A percentile compares a stretch with the other conserved stretches of the same genome.
Conservation (phyloP, 208 protist genomes). For the Leishmania lainsoni region DNA sequence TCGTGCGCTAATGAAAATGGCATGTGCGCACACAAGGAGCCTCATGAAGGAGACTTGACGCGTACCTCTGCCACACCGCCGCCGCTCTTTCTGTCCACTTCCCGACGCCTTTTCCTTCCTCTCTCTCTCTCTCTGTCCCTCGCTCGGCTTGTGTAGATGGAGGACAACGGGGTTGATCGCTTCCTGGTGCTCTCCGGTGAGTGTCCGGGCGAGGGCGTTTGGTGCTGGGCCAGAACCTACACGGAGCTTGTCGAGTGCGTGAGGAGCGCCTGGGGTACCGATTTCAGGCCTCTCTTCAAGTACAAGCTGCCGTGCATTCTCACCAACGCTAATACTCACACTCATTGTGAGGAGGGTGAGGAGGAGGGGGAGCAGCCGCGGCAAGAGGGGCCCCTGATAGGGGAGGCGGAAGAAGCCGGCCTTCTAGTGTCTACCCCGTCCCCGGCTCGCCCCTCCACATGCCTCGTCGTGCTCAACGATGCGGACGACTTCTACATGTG, state of each 20-base stretch:
- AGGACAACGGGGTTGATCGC: not conserved
- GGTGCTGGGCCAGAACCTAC: slow-evolving; percentile 15
- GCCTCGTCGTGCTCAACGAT: slow-evolving; percentile 13
- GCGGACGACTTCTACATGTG: slow-evolving; percentile 13
- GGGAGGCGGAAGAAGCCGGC: not conserved
- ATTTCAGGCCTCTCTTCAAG: slow-evolving; percentile 8
- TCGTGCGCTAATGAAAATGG: not conserved
- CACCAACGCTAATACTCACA: not conserved
- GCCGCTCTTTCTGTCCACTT: not conserved
- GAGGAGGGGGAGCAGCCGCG: not conserved
- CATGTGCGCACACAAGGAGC: not conserved
- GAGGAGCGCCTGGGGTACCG: slow-evolving; percentile 1
- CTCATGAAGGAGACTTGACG: not conserved
- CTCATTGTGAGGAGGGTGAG: not conserved
- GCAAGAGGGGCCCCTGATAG: not conserved
- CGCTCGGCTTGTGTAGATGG: not conserved
- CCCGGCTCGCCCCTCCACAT: not conserved
- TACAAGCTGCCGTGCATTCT: slow-evolving; percentile 9
- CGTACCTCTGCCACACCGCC: not conserved
- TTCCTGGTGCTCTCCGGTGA: slow-evolving; percentile 15
- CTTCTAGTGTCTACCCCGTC: not conserved
- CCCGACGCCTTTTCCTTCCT: not conserved
- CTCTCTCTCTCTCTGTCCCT: not conserved
- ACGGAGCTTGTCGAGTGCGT: slow-evolving; percentile 14
- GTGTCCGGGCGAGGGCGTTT: slow-evolving; percentile 18